Evolutionary conservation across 2,329 filamentous ascomycete genomes (phyloP), one percentile per base, ranked within the genome.

Genomic region (Sordariomycetes sp.): DNA sequence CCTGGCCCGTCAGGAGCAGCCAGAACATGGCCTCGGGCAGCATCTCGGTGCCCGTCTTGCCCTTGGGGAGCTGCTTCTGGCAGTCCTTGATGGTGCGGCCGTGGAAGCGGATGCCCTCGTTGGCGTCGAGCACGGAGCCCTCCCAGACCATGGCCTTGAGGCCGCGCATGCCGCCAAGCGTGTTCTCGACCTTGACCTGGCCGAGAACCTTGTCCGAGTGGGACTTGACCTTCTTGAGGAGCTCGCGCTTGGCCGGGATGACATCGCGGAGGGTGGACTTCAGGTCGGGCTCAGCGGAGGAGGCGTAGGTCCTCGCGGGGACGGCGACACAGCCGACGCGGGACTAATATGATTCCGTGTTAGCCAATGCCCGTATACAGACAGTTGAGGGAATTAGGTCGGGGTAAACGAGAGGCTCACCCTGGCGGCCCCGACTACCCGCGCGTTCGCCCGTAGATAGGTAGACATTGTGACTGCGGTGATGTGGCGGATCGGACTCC

Each of bases 101-200:
- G 71, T 97, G 94, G 80, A 99, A 99, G 62, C 92, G 89, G 69
- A 99, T 99, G 60, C 94, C 94, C 75, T 97, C 91, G 67, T 99
- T 87, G 64, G 94, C 87, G 68, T 99, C 94, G 54, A 99, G 85
- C 25, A 97, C 92, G 12, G 91, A 96, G 53, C 94, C 94, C 74
- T 99, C 94, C 94, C 94, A 99, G 57, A 99, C 82, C 90, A 99
- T 96, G 64, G 91, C 89, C 76, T 96, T 96, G 64, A 99, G 82
- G 45, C 92, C 92, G 72, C 91, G 88, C 94, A 97, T 97, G 67
- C 94, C 94, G 65, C 94, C 94, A 64, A 97, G 83, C 24, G 89
- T 89, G 74, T 94, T 96, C 73, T 92, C 89, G 52, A 97, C 83
- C 78, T 92, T 96, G 72, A 97, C 85, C 66, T 96, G 89, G 58